phyloP scores from a whole-genome alignment of 2,329 filamentous ascomycete species.

The Nemania diffusa region DNA sequence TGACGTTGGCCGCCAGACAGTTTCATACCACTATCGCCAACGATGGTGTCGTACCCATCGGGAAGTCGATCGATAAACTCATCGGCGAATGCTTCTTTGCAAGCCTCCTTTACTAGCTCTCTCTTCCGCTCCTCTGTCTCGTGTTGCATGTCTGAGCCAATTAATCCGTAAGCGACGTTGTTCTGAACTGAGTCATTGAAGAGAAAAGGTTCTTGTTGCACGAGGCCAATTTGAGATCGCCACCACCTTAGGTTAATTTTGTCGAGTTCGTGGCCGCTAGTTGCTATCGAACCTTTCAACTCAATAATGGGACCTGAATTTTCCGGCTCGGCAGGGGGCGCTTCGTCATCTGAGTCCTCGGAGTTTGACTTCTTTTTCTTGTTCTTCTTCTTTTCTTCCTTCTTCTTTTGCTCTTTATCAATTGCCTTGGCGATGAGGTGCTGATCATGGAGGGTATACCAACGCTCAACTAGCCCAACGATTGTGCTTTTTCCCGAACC shows the following conservation, averaged over 20 bases:
- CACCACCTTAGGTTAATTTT: slow-evolving; percentile 72
- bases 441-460: slow-evolving; percentile 72
- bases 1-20: slow-evolving; percentile 89
- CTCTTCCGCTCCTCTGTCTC: slow-evolving; percentile 65
- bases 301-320: slow-evolving; percentile 57
- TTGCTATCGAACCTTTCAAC: slow-evolving; percentile 63
- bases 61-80: slow-evolving; percentile 75
- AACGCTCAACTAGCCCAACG: slow-evolving; percentile 75
- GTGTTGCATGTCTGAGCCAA: slow-evolving; percentile 63
- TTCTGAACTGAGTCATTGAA: slow-evolving; percentile 73
- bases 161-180: slow-evolving; percentile 70
- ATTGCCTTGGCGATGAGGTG: slow-evolving; percentile 62
- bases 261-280: slow-evolving; percentile 64
- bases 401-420: slow-evolving; percentile 58
- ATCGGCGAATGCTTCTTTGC: slow-evolving; percentile 73
- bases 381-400: slow-evolving; percentile 52
- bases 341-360: slow-evolving; percentile 46
- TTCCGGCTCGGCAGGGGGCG: slow-evolving; percentile 43
- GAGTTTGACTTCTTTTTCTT: slow-evolving; percentile 49
- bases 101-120: slow-evolving; percentile 70
- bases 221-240: slow-evolving; percentile 71
- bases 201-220: slow-evolving; percentile 75
- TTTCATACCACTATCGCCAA: slow-evolving; percentile 81
- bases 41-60: slow-evolving; percentile 74
- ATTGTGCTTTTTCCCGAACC: slow-evolving; percentile 81